Percentiles rank a stretch among this genome's conserved stretches.
These are phyloP conservation scores for Ilyonectria sp. DNA, from an alignment of 2,329 filamentous ascomycete species.

Conservation along the genomic window DNA sequence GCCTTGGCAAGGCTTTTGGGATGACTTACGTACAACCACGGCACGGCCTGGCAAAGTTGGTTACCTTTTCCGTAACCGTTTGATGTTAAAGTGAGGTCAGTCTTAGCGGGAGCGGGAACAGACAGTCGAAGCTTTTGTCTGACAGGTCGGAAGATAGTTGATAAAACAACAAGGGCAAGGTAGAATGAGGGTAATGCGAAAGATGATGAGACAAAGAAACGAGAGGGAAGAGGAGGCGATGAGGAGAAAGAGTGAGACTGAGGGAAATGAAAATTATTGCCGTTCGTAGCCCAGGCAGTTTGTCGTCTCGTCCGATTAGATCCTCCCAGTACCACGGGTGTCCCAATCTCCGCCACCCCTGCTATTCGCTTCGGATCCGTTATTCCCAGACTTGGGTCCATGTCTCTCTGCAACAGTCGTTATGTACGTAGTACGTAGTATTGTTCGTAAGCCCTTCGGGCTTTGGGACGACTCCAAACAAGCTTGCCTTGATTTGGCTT, in stretches of 20 bases:
- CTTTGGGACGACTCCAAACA: neutral
- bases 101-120: neutral
- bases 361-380: constrained; percentile 11
- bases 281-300: neutral
- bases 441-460: neutral
- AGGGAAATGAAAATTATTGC: neutral
- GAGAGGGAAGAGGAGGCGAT: neutral
- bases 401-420: neutral
- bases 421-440: too few relatives aligned
- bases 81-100: neutral
- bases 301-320: constrained; percentile 1
- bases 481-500: constrained; percentile 5
- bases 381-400: constrained; percentile 9
- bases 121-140: neutral
- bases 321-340: constrained; percentile 1
- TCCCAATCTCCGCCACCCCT: constrained; percentile 9
- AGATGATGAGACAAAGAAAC: neutral
- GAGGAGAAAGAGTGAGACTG: constrained; percentile 5
- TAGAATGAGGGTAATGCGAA: too few relatives aligned
- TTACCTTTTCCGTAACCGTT: neutral
- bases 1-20: neutral
- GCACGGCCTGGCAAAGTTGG: neutral
- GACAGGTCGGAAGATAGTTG: neutral
- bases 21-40: neutral
- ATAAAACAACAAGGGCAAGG: neutral